Conservation (phyloP, 306 rosid genomes). For the Acacia melanoxylon region DNA sequence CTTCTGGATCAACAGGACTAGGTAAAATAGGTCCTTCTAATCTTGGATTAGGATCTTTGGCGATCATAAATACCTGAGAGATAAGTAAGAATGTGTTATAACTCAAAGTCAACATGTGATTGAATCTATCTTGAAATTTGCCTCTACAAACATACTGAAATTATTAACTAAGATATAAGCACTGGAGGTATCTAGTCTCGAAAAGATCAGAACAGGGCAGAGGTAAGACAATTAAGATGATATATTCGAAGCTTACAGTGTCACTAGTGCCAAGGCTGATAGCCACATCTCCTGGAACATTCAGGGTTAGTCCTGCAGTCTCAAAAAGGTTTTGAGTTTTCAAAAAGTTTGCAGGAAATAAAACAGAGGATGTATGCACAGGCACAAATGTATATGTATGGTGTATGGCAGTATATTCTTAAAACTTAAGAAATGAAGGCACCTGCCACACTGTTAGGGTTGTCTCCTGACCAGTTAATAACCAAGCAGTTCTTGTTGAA, state of each 20-base stretch:
- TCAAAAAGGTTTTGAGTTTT: not conserved
- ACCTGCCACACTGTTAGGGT: slow-evolving; percentile 99
- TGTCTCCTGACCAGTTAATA: slow-evolving; percentile 98
- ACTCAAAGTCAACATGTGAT: slow-evolving; percentile 16
- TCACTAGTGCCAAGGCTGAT: slow-evolving; percentile 99
- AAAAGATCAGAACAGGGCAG: no score
- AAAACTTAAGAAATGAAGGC: slow-evolving; percentile 25
- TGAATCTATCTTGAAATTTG: not conserved
- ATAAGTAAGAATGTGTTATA: slow-evolving; percentile 23
- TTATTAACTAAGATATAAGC: no score
- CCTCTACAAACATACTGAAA: not conserved
- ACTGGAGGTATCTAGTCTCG: no score
- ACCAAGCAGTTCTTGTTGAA: slow-evolving; percentile 78
- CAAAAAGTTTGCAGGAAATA: slow-evolving; percentile 16
- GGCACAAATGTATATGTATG: not conserved
- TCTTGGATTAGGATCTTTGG: slow-evolving; percentile 79
- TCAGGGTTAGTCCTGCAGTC: slow-evolving; percentile 84
- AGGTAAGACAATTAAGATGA: not conserved
- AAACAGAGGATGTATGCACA: not conserved
- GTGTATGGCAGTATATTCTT: not conserved
- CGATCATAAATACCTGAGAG: slow-evolving; percentile 81
- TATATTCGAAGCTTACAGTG: slow-evolving; percentile 61
- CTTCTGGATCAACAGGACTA: slow-evolving; percentile 81
- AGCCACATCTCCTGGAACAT: slow-evolving; percentile 91
- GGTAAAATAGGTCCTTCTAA: slow-evolving; percentile 95